A percentile compares a stretch with the other conserved stretches of the same genome.
phyloP scores from a whole-genome alignment of 2,329 filamentous ascomycete genomes.

The Albifimbria verrucaria region DNA sequence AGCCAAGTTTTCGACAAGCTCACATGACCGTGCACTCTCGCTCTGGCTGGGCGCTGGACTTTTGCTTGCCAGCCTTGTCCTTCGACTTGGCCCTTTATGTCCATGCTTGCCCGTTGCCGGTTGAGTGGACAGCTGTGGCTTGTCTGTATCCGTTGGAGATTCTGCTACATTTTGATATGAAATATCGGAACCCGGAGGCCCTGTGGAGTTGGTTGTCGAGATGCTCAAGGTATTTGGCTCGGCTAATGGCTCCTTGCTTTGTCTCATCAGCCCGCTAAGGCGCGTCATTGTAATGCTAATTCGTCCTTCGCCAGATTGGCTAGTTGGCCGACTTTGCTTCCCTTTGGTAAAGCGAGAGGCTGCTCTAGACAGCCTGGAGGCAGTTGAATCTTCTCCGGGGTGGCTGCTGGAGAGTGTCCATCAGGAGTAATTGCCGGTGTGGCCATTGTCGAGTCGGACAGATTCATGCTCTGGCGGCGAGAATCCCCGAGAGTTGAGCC shows the following conservation, averaged over 20 bases:
- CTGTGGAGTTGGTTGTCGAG: slow-evolving; percentile 22
- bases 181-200: slow-evolving; percentile 19
- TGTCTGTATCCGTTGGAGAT: slow-evolving; percentile 16
- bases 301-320: slow-evolving; percentile 56
- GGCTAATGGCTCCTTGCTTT: slow-evolving; percentile 43
- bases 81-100: slow-evolving; percentile 36
- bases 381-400: slow-evolving; percentile 52
- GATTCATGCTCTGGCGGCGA: slow-evolving; percentile 49
- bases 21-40: slow-evolving; percentile 49
- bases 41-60: slow-evolving; percentile 35
- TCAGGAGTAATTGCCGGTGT: slow-evolving; percentile 36
- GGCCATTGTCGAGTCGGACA: slow-evolving; percentile 40
- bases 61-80: slow-evolving; percentile 34
- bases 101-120: slow-evolving; percentile 23
- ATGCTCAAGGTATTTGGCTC: slow-evolving; percentile 22
- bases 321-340: slow-evolving; percentile 52
- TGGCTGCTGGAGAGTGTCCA: slow-evolving; percentile 33
- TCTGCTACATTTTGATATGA: slow-evolving; percentile 16
- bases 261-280: slow-evolving; percentile 48
- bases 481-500: slow-evolving; percentile 31
- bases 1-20: slow-evolving; percentile 1
- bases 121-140: slow-evolving; percentile 8
- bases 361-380: slow-evolving; percentile 54
- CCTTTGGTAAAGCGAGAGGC: slow-evolving; percentile 51
- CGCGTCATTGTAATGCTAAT: slow-evolving; percentile 56